Percentiles rank a stretch among this genome's conserved stretches.
These are phyloP conservation scores for Aspergillus pseudotamarii DNA, from an alignment of 2,329 filamentous ascomycete genomes.

Conservation along the genomic window DNA sequence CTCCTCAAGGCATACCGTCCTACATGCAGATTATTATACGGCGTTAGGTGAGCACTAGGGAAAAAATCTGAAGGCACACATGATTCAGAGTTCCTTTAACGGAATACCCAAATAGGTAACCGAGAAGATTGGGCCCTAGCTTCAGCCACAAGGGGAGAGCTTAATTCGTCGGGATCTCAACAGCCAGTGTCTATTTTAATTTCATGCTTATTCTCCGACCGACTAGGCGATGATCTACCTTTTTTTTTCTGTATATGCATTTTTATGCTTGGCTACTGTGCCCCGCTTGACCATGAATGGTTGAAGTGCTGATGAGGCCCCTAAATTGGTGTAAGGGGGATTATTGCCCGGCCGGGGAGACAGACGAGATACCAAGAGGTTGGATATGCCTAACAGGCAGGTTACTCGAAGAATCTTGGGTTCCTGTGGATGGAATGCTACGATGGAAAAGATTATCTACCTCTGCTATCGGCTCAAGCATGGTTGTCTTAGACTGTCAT, in stretches of 20 bases:
- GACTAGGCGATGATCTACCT: background rate
- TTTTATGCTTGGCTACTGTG: background rate
- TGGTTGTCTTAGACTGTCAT: conserved; percentile 14
- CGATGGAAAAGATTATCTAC: background rate
- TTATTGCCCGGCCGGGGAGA: background rate
- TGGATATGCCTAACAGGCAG: background rate
- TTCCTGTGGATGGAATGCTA: conserved; percentile 12
- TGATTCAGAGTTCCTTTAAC: conserved; percentile 14
- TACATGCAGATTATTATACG: background rate
- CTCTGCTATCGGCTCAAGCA: conserved; percentile 5
- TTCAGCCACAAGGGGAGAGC: background rate
- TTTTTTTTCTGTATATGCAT: background rate
- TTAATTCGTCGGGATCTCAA: conserved; percentile 4
- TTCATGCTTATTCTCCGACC: background rate
- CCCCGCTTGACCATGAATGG: background rate
- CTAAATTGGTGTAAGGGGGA: conserved; percentile 8
- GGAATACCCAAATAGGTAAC: conserved; percentile 21
- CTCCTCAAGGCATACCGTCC: background rate
- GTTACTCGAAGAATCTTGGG: conserved; percentile 6
- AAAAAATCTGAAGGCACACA: conserved; percentile 16
- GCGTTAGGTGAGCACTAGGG: background rate
- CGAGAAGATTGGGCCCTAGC: background rate
- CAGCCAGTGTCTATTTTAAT: background rate
- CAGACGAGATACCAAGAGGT: conserved; percentile 3
- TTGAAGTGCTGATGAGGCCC: background rate